Evolutionary conservation across 805 yeast species (phyloP), one percentile per base, ranked within the genome.

Genomic region (Spathaspora sp.): DNA sequence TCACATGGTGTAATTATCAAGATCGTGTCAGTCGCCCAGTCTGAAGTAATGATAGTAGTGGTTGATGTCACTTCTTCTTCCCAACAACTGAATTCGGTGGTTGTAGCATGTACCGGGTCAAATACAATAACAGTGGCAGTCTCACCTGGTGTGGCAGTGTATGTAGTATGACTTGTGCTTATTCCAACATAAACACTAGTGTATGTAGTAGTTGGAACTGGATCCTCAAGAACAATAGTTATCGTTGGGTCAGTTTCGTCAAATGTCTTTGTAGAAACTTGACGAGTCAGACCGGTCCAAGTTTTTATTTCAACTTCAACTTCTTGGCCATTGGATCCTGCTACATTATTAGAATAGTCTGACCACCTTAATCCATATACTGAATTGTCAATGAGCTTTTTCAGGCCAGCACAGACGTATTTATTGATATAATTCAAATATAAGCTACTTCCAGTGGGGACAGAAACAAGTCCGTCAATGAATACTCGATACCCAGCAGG

Each of bases 401-500:
- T 35, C 11, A 50, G 7, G 14, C 40, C 53, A 18, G 52, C 50
- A 43, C 57, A 54, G 14, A 48, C 28, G 16, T n/a, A n/a, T 17
- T 26, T 19, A 42, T 42, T 18, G 12, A 23, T 39, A 26, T 42
- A 18, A 38, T 46, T 17, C 9, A 26, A 47, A 8, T 29, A 23
- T 14, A 35, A 20, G 2, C 11, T 6, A 3, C 43, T 26, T 16
- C 50, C 56, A 3, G 28, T 43, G 18, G 5, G 39, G 10, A 9
- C 50, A 26, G 12, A 20, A 14, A 32, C 43, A 11, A 51, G 43
- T 18, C 43, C 55, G 42, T 59, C 61, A 39, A 64, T 52, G 49
- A 56, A 64, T 7, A 65, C 63, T 14, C 67, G 52, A 51, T 55
- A 63, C 1, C 71, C 72, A 1, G 68, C 66, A 4, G 70, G 69